A percentile compares a stretch with the other conserved stretches of the same genome.
Conservation (phyloP, 1,139 yeast genomes). For the Protomyces inouyei region DNA sequence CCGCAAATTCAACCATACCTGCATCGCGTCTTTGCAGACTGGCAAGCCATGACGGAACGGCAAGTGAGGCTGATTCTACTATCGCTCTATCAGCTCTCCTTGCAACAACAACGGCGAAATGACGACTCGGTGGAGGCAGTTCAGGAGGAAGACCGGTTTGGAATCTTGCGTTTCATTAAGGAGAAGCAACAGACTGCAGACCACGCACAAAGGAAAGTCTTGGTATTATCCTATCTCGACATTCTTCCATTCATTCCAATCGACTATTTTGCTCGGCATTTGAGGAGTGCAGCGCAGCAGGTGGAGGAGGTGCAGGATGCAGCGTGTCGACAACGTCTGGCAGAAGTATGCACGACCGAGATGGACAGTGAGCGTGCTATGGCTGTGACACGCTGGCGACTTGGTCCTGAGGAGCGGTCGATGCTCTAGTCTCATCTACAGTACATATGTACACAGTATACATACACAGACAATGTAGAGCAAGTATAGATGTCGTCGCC, state of each 20-base stretch:
- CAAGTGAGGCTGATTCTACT: constrained; percentile 10
- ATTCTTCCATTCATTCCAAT: constrained; percentile 3
- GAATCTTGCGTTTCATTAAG: neutral
- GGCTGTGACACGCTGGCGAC: neutral
- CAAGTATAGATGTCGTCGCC: neutral
- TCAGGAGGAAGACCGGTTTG: neutral
- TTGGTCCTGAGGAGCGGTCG: neutral
- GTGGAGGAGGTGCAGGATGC: neutral
- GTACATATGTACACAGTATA: neutral
- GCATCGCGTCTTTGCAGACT: constrained; percentile 2
- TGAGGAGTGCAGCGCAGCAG: neutral
- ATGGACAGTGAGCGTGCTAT: constrained; percentile 18
- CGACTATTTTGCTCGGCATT: neutral
- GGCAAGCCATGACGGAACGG: constrained; percentile 3
- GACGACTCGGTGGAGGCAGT: neutral
- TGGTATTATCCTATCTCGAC: constrained; percentile 1
- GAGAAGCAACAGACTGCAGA: neutral
- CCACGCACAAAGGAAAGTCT: neutral
- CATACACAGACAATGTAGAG: neutral
- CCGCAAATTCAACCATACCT: neutral
- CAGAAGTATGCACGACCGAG: constrained; percentile 13
- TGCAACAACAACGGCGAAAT: neutral
- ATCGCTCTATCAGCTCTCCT: constrained; percentile 6
- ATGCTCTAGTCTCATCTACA: neutral
- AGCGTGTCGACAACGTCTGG: neutral